Base-by-base conservation (phyloP, 805 yeast genomes). In the Monosporozyma servazzii region DNA sequence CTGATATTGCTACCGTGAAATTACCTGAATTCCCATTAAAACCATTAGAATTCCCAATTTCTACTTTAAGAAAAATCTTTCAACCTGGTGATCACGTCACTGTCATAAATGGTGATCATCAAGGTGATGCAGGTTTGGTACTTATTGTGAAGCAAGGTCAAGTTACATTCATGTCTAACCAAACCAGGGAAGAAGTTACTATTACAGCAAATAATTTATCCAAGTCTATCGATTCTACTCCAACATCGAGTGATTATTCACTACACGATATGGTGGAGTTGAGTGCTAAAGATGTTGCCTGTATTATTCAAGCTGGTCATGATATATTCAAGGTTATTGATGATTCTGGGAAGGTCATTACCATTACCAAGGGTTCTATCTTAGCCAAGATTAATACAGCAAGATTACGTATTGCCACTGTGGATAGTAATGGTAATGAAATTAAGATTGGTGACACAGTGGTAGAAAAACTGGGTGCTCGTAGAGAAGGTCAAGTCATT, bases 111-210 rank as follows among this genome's bases (percentile, higher is more conserved):
- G 99, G 99, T 65, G 88, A 86, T 63, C 95, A 88, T 67, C 75
- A 81, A 49, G 96, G 91, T 62, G 96, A 90, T 63, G 88, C 96
- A 36, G 99, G 99, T 71, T 77, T 93, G 71, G 96, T 93, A 48
- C 89, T 93, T 42, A 77, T 81, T 58, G 80, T 88, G 23, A 78
- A 79, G 49, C 86, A 84, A 48, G 96, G 90, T 64, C 87, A 88
- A 54, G 97, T 90, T 25, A 87, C 95, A 0, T 76, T 93, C 57
- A 80, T 93, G 58, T 84, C 95, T 47, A 96, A 93, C 65, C 89
- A 89, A 69, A 83, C 96, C 1, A 81, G 80, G 61, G 82, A 84
- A 59, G 98, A 93, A 67, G 79, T 93, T 41, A 85, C 95, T 17
- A 96, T 93, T 3, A 91, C 95, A 62, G 88, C 97, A 23, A 88